A percentile compares a stretch with the other conserved stretches of the same genome.
Evolutionary conservation across 1,139 yeast species (phyloP).

Genomic region (Petasospora fabianii): DNA sequence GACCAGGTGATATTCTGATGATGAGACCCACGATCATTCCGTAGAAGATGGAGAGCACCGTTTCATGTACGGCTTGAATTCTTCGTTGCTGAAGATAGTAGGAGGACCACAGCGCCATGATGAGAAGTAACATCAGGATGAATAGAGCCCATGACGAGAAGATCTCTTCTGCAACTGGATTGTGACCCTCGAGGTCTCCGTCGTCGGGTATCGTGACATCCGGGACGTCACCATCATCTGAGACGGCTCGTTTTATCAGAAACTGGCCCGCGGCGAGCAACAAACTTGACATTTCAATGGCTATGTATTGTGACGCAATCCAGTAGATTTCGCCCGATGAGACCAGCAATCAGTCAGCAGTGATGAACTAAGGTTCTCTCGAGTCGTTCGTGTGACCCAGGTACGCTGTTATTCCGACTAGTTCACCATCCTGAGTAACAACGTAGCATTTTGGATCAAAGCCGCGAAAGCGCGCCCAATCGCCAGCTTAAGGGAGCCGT

Average conservation of each 20-base stretch:
- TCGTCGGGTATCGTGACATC: slow-evolving; percentile 38
- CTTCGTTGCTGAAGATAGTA: slow-evolving; percentile 88
- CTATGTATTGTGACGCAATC: too few species aligned
- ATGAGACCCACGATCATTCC: slow-evolving; percentile 96
- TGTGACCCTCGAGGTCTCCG: slow-evolving; percentile 65
- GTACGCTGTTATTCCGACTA: too few species aligned
- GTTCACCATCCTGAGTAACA: too few species aligned
- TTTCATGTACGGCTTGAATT: slow-evolving; percentile 93
- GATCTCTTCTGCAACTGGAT: slow-evolving; percentile 94
- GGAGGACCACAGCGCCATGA: slow-evolving; percentile 92
- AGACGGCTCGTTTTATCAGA: slow-evolving; percentile 23
- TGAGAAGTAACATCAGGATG: slow-evolving; percentile 73
- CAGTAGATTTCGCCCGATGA: too few species aligned
- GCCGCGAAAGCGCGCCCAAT: too few species aligned
- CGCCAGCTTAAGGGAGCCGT: too few species aligned
- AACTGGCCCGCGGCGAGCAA: slow-evolving; percentile 19
- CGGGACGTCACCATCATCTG: slow-evolving; percentile 22
- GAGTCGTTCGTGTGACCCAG: too few species aligned
- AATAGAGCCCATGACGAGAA: slow-evolving; percentile 97
- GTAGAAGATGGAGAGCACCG: slow-evolving; percentile 90
- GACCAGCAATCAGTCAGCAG: too few species aligned
- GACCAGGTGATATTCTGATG: slow-evolving; percentile 90
- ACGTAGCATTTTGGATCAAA: too few species aligned
- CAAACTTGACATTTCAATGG: slow-evolving; percentile 15
- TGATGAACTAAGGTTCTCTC: too few species aligned